Conservation (phyloP, 352 stramenopile species). For the Globisporangium acanthophoron region DNA sequence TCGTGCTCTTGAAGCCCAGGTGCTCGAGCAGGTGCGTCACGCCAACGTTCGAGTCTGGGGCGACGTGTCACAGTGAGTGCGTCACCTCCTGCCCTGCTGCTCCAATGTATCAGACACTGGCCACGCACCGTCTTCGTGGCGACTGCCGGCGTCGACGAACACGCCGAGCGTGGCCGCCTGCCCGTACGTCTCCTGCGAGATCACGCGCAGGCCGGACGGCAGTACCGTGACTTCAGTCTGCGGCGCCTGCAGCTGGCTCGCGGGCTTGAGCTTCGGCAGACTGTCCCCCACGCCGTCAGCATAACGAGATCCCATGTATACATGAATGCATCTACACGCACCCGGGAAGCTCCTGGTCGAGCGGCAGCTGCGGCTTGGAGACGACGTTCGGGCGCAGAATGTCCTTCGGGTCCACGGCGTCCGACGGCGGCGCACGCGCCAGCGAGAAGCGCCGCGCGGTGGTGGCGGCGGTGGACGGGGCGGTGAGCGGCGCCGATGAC, state of each 20-base stretch:
- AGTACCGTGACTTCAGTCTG: slow-evolving; percentile 92
- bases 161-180: slow-evolving; percentile 93
- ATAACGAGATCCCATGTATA: background rate
- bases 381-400: slow-evolving; percentile 52
- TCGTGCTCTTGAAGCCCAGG: slow-evolving; percentile 94
- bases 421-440: slow-evolving; percentile 15
- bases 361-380: slow-evolving; percentile 46
- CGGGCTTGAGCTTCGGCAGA: slow-evolving; percentile 77
- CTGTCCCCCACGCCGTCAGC: slow-evolving; percentile 12
- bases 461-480: slow-evolving; percentile 6
- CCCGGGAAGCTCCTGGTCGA: slow-evolving; percentile 56
- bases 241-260: slow-evolving; percentile 77
- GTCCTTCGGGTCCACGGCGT: slow-evolving; percentile 27
- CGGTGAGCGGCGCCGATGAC: background rate
- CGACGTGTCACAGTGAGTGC: background rate
- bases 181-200: slow-evolving; percentile 95
- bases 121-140: slow-evolving; percentile 56
- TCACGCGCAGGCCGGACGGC: slow-evolving; percentile 92
- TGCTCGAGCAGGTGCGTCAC: slow-evolving; percentile 94
- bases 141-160: slow-evolving; percentile 90
- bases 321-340: slow-evolving; percentile 5
- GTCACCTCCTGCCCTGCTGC: background rate
- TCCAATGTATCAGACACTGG: background rate
- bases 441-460: slow-evolving; percentile 38
- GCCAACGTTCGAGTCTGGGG: slow-evolving; percentile 59